Evolutionary conservation across 2,329 filamentous ascomycete species (phyloP).

Genomic region (Pseudocercospora fijiensis): DNA sequence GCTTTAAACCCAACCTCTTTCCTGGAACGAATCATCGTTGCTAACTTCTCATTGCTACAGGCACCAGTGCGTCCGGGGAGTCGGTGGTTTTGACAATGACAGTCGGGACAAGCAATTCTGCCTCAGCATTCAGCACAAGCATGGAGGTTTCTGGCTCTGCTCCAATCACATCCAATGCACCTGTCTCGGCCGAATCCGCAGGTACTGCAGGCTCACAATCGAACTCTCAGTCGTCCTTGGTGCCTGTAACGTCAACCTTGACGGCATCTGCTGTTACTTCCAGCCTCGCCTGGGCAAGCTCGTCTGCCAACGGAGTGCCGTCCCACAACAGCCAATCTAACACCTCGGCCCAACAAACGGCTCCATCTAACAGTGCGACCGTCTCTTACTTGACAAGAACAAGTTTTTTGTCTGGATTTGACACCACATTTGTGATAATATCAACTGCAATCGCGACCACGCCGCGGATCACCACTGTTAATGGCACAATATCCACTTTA

Average conservation of each 20-base stretch:
- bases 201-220: neutral
- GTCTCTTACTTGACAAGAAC: conserved; percentile 17
- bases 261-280: neutral
- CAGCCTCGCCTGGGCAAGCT: neutral
- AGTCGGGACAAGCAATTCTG: conserved; percentile 8
- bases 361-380: neutral
- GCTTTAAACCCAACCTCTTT: neutral
- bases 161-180: neutral
- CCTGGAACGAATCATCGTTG: neutral
- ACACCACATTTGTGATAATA: conserved; percentile 18
- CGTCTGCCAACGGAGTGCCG: neutral
- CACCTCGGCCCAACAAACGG: conserved; percentile 1
- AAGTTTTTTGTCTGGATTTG: conserved; percentile 18
- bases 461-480: conserved; percentile 9
- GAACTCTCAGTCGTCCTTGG: neutral
- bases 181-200: conserved; percentile 4
- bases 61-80: neutral
- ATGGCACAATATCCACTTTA: conserved; percentile 10
- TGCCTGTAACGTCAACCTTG: neutral
- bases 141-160: conserved; percentile 13
- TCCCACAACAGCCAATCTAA: conserved; percentile 2
- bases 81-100: conserved; percentile 17
- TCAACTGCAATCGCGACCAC: conserved; percentile 10
- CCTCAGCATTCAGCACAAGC: conserved; percentile 15
- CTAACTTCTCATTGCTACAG: neutral